These are phyloP conservation scores for Cucumis sativus DNA, from an alignment of 306 rosid species.

Conservation along the genomic window Cucumber_9930_V3 NC_026658.2:24878501-24879000, in stretches of 20 bases:
- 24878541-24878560: background rate
- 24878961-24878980: too few relatives aligned
- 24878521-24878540: background rate
- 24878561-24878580: background rate
- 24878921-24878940: too few relatives aligned
- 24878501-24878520: slow-evolving; percentile 5
- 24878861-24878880: background rate
- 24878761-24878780: background rate
- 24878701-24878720: too few relatives aligned
- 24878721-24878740: too few relatives aligned
- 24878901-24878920: too few relatives aligned
- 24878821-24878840: background rate
- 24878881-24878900: too few relatives aligned
- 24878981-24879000: too few relatives aligned
- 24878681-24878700: background rate
- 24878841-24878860: background rate
- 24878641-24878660: background rate
- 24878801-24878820: background rate
- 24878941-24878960: too few relatives aligned
- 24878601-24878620: background rate
- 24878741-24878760: too few relatives aligned
- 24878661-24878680: background rate
- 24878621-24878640: background rate
- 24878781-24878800: background rate
- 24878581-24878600: background rate